A percentile compares a stretch with the other conserved stretches of the same genome.
Evolutionary conservation across 257 asterid genomes (phyloP).

Genomic region (Solanum pinnatisectum): DNA sequence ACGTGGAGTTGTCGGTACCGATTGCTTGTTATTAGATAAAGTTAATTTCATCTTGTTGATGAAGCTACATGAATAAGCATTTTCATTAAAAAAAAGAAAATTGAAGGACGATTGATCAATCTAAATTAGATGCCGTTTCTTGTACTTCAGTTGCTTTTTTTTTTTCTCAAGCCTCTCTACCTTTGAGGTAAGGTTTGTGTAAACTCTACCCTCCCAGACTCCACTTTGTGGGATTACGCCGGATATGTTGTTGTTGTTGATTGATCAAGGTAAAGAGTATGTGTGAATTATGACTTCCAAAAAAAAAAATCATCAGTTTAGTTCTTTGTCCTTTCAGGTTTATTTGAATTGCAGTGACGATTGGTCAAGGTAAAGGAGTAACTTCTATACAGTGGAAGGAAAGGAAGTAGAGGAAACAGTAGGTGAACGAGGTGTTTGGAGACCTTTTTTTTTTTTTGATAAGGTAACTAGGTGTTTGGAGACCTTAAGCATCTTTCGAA

Average conservation of each 20-base stretch:
- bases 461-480: slow-evolving; percentile 1
- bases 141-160: background rate
- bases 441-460: too few relatives aligned
- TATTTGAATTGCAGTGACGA: background rate
- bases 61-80: background rate
- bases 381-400: background rate
- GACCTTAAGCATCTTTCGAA: background rate
- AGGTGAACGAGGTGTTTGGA: background rate
- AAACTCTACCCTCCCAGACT: too few relatives aligned
- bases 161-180: background rate
- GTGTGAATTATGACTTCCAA: background rate
- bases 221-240: background rate
- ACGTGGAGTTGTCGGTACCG: background rate
- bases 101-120: background rate
- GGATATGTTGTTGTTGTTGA: background rate
- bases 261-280: background rate
- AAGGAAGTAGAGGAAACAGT: background rate
- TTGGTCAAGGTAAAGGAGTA: background rate
- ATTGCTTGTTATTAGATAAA: background rate
- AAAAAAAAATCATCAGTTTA: background rate
- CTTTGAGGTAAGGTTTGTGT: background rate
- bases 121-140: background rate
- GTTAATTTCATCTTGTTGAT: background rate
- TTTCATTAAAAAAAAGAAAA: background rate
- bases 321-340: background rate